These are phyloP conservation scores for Neurospora sublineolata DNA, from an alignment of 495 filamentous ascomycete species.

Conservation along the genomic window DNA sequence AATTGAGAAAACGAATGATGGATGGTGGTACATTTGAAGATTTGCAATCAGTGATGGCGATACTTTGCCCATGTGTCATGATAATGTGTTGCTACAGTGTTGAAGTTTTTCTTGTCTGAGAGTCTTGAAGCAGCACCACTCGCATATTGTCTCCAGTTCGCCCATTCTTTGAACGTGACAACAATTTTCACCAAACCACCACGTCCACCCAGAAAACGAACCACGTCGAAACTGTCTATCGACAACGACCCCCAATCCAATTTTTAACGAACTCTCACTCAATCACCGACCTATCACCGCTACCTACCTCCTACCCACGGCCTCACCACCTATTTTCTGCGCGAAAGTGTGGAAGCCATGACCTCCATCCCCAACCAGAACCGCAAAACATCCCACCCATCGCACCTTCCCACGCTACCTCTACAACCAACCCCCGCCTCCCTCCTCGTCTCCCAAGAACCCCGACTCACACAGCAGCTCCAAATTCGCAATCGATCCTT, in stretches of 20 bases:
- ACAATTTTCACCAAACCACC: background rate
- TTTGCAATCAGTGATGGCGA: background rate
- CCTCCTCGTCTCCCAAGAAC: background rate
- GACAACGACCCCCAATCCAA: background rate
- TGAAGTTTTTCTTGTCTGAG: background rate
- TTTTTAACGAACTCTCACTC: background rate
- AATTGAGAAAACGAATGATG: background rate
- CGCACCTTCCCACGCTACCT: background rate
- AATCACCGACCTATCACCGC: background rate
- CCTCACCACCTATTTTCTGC: background rate
- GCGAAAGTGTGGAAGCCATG: background rate
- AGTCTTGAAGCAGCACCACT: background rate
- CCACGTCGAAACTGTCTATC: background rate
- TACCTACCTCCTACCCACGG: background rate
- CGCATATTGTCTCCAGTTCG: background rate
- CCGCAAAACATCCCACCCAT: background rate
- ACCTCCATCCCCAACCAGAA: background rate
- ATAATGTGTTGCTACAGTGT: background rate
- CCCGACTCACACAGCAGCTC: conserved; percentile 2
- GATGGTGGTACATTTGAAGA: background rate
- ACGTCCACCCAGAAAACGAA: background rate
- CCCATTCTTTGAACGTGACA: background rate
- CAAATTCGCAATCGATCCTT: conserved; percentile 10
- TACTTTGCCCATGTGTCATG: background rate
- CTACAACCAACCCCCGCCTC: background rate